Evolutionary conservation across 208 protist species (phyloP), one percentile per base, ranked within the genome.

Genomic region (Leptomonas pyrrhocoris): DNA sequence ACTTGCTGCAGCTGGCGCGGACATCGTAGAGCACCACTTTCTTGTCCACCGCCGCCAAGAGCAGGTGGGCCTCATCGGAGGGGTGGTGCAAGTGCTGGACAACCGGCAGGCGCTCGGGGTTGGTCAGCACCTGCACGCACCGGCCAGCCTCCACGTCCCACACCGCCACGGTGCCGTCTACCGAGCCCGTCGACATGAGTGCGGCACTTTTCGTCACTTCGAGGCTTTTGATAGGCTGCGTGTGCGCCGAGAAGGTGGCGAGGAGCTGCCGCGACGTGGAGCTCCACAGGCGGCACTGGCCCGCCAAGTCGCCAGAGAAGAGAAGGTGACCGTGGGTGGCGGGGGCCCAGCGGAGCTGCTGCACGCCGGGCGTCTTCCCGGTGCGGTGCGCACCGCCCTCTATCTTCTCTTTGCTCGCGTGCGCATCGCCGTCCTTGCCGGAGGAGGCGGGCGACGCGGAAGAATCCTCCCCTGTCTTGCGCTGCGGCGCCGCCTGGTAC

Each of bases 101-200:
- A n/a, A 88, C 86, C 1, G 85, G 82, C 28, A 89, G 73, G 12
- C 28, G 38, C 18, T 91, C 87, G 0, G 74, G 62, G 70, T 88
- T 98, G 5, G 74, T 93, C 40, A 95, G 94, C 11, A 87, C 73
- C 2, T 70, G 62, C 18, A 88, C 51, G 67, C 87, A 83, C 11
- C 49, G 68, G 23, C 89, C 98, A 8, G 84, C 90, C 73, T 98
- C 97, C 1, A 97, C 97, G 73, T 99, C 98, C 98, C 98, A 99
- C 54, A 93, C 23, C n/a, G 80, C 85, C 11, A 95, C 80, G 16
- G 82, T 89, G 30, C 92, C 82, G 74, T 98, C 96, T 48, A 97
- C 95, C 0, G 86, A 83, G 74, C 80, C 86, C n/a, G 82, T 98
- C 4, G 98, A 85, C 92, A 99, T 98, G 49, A 82, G 56, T 18